A percentile compares a stretch with the other conserved stretches of the same genome.
Conservation (phyloP, 345 rosid species). For the Syzygium oleosum region DNA sequence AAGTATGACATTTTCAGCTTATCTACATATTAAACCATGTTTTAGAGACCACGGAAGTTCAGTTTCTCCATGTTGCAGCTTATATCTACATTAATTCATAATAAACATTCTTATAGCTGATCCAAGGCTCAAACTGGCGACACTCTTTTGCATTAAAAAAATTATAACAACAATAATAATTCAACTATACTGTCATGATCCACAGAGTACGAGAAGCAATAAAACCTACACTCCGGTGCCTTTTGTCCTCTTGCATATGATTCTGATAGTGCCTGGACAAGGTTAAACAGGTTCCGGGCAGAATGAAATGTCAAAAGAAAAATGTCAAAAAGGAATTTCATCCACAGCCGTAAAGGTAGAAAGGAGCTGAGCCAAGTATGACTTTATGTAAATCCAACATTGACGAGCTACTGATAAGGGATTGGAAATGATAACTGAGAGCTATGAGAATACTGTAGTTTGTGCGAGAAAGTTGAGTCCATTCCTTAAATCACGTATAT, state of each 20-base stretch:
- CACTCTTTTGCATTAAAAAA: not conserved
- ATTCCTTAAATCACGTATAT: not conserved
- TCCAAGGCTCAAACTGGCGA: not conserved
- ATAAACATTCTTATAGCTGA: not conserved
- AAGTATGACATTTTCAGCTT: not conserved
- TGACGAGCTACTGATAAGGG: not conserved
- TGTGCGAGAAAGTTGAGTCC: not conserved
- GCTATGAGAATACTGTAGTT: not conserved
- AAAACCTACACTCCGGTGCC: not conserved
- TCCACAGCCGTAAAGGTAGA: not conserved
- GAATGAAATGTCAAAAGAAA: not conserved
- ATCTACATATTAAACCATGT: not conserved
- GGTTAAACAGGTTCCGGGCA: not conserved
- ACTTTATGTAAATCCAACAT: not conserved
- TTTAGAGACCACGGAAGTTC: not conserved
- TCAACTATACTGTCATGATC: not conserved
- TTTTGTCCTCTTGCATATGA: not conserved
- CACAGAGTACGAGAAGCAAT: not conserved
- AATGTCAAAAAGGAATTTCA: not conserved
- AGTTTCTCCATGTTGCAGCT: not conserved
- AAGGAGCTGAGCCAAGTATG: not conserved
- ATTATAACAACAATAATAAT: not conserved
- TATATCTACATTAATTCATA: not conserved
- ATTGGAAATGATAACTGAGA: not conserved
- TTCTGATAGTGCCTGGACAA: not conserved